These are phyloP conservation scores for Hemerocallis citrina DNA, from an alignment of 106 monocot species.

Conservation along the genomic window DNA sequence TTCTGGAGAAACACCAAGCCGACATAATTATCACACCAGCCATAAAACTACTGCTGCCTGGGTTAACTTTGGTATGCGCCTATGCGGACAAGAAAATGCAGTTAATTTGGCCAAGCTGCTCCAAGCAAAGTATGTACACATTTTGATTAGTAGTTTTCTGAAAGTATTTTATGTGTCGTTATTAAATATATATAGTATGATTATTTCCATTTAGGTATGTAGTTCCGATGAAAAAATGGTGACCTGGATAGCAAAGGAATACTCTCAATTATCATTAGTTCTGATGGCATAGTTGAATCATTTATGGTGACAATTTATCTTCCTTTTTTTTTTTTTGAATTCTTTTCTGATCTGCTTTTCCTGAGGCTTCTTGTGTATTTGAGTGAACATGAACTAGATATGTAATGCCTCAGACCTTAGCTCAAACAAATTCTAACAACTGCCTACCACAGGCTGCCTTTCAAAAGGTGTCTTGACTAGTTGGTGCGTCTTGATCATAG, in stretches of 20 bases:
- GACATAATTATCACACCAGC: conserved; percentile 87
- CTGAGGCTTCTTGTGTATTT: no score
- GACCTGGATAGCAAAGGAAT: conserved; percentile 73
- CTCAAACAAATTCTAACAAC: no score
- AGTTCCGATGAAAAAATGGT: conserved; percentile 81
- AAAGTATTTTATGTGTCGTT: not conserved
- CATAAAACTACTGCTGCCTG: conserved; percentile 75
- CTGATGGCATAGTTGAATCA: conserved; percentile 55
- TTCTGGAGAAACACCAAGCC: conserved; percentile 50
- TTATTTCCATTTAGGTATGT: conserved; percentile 46
- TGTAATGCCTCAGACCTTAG: no score
- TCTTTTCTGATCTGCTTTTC: no score
- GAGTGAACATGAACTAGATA: no score
- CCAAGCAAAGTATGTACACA: conserved; percentile 55
- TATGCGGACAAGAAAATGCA: conserved; percentile 95
- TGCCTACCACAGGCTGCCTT: no score
- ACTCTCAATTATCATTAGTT: conserved; percentile 33
- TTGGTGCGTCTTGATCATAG: no score
- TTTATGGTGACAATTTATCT: conserved; percentile 34
- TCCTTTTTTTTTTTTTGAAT: no score
- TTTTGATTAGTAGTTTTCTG: not conserved
- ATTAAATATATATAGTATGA: not conserved
- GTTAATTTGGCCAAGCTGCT: conserved; percentile 74
- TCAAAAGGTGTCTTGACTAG: no score
- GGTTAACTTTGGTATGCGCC: conserved; percentile 78